phyloP scores from a whole-genome alignment of 2,329 filamentous ascomycete genomes.

The Fusarium temperatum region DNA sequence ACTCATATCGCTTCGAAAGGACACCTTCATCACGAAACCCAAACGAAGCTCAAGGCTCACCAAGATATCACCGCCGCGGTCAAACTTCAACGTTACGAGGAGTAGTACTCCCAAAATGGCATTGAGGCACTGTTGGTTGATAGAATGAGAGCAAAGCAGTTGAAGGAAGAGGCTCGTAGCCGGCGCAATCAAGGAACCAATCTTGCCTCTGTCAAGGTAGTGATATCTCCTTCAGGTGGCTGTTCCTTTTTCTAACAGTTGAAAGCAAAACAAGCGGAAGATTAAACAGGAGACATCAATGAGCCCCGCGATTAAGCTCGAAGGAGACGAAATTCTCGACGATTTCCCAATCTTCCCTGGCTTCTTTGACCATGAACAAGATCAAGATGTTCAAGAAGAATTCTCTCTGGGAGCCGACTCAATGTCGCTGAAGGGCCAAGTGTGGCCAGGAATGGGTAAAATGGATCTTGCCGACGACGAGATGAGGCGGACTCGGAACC shows the following conservation, averaged over 20 bases:
- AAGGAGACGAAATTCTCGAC: constrained; percentile 39
- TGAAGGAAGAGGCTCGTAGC: constrained; percentile 68
- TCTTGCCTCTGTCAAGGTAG: constrained; percentile 36
- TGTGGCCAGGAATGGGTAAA: constrained; percentile 81
- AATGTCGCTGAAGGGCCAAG: constrained; percentile 71
- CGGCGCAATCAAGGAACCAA: constrained; percentile 48
- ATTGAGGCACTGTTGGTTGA: constrained; percentile 80
- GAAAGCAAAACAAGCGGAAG: constrained; percentile 44
- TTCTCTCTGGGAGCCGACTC: constrained; percentile 42
- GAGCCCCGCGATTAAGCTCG: constrained; percentile 40
- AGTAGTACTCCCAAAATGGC: constrained; percentile 78
- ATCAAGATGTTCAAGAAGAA: constrained; percentile 44
- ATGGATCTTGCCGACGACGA: constrained; percentile 81
- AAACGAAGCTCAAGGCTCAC: constrained; percentile 76
- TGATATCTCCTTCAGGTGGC: not conserved
- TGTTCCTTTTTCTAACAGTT: constrained; percentile 14
- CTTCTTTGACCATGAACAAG: constrained; percentile 42
- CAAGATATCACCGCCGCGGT: constrained; percentile 72
- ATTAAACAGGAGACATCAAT: constrained; percentile 38
- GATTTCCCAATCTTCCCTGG: constrained; percentile 44
- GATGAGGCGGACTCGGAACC: constrained; percentile 78
- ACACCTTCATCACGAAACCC: constrained; percentile 87
- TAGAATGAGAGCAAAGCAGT: constrained; percentile 79
- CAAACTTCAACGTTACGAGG: constrained; percentile 73
- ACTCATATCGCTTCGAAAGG: constrained; percentile 93